A percentile compares a stretch with the other conserved stretches of the same genome.
These are phyloP conservation scores for Crassisporium funariophilum DNA, from an alignment of 768 basidiomycete genomes.

Conservation along the genomic window DNA sequence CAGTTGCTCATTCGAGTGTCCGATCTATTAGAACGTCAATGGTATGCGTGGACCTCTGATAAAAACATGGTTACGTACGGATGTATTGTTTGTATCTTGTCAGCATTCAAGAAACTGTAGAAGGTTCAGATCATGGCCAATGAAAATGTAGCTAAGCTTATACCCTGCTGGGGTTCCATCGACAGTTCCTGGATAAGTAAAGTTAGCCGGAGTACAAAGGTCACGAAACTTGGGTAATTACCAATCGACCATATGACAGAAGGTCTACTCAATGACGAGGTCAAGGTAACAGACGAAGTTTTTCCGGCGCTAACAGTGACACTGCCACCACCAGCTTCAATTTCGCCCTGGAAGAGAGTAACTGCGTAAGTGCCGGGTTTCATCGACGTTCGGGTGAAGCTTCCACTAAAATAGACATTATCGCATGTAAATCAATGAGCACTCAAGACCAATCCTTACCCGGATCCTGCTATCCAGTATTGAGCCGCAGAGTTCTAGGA, in stretches of 20 bases:
- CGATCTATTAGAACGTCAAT: constrained; percentile 26
- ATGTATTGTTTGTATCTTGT: constrained; percentile 52
- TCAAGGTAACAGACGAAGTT: constrained; percentile 36
- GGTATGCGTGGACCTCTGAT: neutral
- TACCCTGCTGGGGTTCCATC: constrained; percentile 49
- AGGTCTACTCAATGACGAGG: constrained; percentile 34
- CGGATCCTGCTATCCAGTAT: constrained; percentile 46
- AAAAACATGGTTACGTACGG: constrained; percentile 32
- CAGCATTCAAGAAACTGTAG: constrained; percentile 46
- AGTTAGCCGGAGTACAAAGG: neutral
- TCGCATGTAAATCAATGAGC: neutral
- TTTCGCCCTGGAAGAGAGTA: constrained; percentile 47
- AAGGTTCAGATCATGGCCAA: neutral
- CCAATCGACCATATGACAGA: constrained; percentile 48
- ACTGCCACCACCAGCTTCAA: constrained; percentile 43
- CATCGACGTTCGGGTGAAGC: constrained; percentile 45
- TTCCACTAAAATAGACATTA: constrained; percentile 28
- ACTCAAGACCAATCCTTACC: constrained; percentile 26
- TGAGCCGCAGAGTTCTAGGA: constrained; percentile 44
- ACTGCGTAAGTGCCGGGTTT: constrained; percentile 52
- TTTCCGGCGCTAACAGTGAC: constrained; percentile 44
- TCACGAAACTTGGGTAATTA: constrained; percentile 8
- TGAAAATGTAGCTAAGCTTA: neutral
- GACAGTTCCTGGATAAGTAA: constrained; percentile 33
- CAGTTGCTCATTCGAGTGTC: constrained; percentile 48